A percentile compares a stretch with the other conserved stretches of the same genome.
Evolutionary conservation across 768 basidiomycete genomes (phyloP).

Genomic region (Steccherinum ochraceum): DNA sequence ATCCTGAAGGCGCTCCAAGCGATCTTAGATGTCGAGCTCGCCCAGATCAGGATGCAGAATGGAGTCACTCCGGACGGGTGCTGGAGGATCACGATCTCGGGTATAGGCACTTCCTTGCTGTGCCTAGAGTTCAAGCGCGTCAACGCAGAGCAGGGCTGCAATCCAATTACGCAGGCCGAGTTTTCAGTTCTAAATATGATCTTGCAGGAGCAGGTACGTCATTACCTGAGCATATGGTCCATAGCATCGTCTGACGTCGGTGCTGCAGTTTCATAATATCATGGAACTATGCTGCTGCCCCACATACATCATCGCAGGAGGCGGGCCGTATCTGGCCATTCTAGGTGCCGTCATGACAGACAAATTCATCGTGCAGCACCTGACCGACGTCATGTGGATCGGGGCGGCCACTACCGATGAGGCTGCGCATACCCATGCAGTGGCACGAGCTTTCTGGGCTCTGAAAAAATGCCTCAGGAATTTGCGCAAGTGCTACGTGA

Average conservation of each 20-base stretch:
- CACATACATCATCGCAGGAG: constrained; percentile 22
- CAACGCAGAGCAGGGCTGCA: background rate
- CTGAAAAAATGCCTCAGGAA: background rate
- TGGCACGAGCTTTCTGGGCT: background rate
- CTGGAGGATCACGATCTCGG: too few relatives aligned
- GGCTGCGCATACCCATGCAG: constrained; percentile 6
- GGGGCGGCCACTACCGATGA: constrained; percentile 13
- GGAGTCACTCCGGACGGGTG: too few relatives aligned
- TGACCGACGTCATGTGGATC: constrained; percentile 28
- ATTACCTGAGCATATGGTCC: background rate
- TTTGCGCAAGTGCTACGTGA: background rate
- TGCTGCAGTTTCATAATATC: constrained; percentile 10
- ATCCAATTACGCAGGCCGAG: background rate
- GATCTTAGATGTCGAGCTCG: too few relatives aligned
- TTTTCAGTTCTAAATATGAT: background rate
- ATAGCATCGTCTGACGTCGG: background rate
- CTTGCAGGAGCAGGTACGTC: background rate
- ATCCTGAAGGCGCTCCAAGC: too few relatives aligned
- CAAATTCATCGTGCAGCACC: constrained; percentile 24
- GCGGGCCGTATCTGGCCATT: constrained; percentile 25
- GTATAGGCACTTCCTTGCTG: too few relatives aligned
- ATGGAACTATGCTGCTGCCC: constrained; percentile 22
- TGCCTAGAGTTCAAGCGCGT: background rate
- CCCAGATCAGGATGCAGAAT: too few relatives aligned
- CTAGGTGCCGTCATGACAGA: constrained; percentile 26